A percentile compares a stretch with the other conserved stretches of the same genome.
phyloP scores from a whole-genome alignment of 169 alveolate genomes.

The Plasmodium vinckei region DNA sequence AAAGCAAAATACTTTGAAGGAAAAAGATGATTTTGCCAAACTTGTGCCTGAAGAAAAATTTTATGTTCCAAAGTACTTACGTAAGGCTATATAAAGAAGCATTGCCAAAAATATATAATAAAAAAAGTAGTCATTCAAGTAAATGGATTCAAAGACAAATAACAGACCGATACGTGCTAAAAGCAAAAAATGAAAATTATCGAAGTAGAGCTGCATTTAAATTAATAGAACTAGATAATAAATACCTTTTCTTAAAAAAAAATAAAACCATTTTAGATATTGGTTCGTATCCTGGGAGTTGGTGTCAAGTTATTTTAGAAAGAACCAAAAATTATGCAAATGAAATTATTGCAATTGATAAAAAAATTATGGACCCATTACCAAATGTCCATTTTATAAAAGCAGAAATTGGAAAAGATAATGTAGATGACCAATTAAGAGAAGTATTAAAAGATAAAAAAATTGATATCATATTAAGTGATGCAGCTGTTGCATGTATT shows the following conservation, averaged over 20 bases:
- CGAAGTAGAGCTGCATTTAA: conserved; percentile 88
- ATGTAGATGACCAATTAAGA: conserved; percentile 75
- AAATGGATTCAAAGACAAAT: conserved; percentile 86
- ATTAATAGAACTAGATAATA: conserved; percentile 84
- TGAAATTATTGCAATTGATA: conserved; percentile 74
- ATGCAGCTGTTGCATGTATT: conserved; percentile 84
- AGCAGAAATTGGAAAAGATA: conserved; percentile 85
- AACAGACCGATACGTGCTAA: conserved; percentile 81
- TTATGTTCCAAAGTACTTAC: conserved; percentile 25
- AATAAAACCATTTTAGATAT: conserved; percentile 84
- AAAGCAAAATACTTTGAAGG: no score
- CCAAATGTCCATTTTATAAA: conserved; percentile 82
- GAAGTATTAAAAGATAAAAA: conserved; percentile 77
- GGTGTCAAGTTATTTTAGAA: conserved; percentile 86
- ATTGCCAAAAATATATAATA: conserved; percentile 65
- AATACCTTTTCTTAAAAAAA: conserved; percentile 80
- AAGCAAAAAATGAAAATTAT: conserved; percentile 86
- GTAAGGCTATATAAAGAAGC: conserved; percentile 67
- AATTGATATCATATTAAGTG: conserved; percentile 85
- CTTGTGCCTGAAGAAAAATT: conserved; percentile 6
- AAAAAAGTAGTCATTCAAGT: conserved; percentile 81
- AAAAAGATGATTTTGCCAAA: conserved; percentile 13
- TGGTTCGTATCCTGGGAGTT: conserved; percentile 88
- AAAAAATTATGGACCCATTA: conserved; percentile 74
- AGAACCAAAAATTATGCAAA: conserved; percentile 81